Percentiles rank a stretch among this genome's conserved stretches.
Conservation (phyloP, 495 filamentous ascomycete genomes). For the Neurospora sp. region DNA sequence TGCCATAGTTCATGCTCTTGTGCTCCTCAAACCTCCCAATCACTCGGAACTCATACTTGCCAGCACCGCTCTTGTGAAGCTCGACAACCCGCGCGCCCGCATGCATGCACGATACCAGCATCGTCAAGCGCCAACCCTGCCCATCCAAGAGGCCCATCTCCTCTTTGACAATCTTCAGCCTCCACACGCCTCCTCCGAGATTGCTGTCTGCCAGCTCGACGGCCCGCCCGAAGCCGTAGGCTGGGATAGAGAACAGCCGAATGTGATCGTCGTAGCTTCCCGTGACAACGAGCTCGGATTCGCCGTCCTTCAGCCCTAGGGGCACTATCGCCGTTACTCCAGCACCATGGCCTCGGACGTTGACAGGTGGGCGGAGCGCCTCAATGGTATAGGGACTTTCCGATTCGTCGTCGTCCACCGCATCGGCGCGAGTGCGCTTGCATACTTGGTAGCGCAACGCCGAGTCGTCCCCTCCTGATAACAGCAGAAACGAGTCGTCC, state of each 20-base stretch:
- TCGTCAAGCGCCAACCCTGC: constrained; percentile 30
- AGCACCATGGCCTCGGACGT: constrained; percentile 54
- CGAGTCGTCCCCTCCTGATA: constrained; percentile 64
- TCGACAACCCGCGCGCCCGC: constrained; percentile 62
- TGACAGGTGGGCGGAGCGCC: constrained; percentile 21
- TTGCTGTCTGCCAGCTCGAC: constrained; percentile 50
- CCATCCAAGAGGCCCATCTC: constrained; percentile 2
- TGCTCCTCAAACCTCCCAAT: constrained; percentile 75
- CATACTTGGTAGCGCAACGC: constrained; percentile 28
- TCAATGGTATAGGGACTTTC: constrained; percentile 27
- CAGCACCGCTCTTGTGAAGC: constrained; percentile 15
- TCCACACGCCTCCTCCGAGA: constrained; percentile 86
- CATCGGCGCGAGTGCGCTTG: constrained; percentile 3
- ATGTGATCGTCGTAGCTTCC: constrained; percentile 89
- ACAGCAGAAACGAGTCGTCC: constrained; percentile 24
- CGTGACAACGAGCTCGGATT: constrained; percentile 55
- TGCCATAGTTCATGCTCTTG: constrained; percentile 92
- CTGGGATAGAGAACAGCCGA: constrained; percentile 44
- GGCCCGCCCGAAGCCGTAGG: constrained; percentile 13
- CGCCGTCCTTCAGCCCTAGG: constrained; percentile 31
- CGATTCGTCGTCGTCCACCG: not conserved
- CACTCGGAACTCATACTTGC: constrained; percentile 53
- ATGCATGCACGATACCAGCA: constrained; percentile 93
- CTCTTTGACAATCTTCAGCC: constrained; percentile 52
- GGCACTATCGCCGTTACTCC: constrained; percentile 86